Base-by-base conservation (phyloP, 2,329 filamentous ascomycete species). In the Domatiomyces catenatus region DNA sequence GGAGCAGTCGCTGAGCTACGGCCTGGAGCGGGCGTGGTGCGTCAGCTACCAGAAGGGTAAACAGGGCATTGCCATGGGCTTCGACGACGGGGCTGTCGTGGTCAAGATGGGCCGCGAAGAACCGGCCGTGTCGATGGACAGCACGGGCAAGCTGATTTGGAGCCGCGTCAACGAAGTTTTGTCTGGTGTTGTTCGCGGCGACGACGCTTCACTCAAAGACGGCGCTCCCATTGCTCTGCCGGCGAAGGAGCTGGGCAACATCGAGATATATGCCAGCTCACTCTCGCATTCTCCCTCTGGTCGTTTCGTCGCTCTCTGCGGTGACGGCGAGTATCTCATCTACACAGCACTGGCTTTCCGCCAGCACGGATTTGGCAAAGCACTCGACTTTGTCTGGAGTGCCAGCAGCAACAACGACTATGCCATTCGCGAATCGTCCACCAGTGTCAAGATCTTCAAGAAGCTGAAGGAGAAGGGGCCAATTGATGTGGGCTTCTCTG, bases 361-460 rank as follows among this genome's bases (percentile, higher is more conserved):
- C 65, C 96, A 98, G 70, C 95, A 96, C 72, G 88, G 88, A 2
- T 98, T 98, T 62, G 92, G 92, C 19, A 89, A 86, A 42, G 92
- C 90, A 5, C 72, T 96, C 48, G 92, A 98, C 69, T 98, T 98
- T 66, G 89, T 86, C 8, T 98, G 92, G 92, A 90, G 84, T 0
- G 86, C 86, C 44, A 95, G 94, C 69, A 90, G 95, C 52, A 94
- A 95, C 20, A 96, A 95, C 67, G 92, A 98, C 66, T 96, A 94
- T 64, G 92, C 92, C 42, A 96, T 98, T 60, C 83, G 92, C 36
- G 92, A 98, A 69, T 95, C 89, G 10, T 48, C 50, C 24, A 94
- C 90, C 47, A 94, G 85, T 62, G 88, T 98, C 62, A 95, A 95
- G 74, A 81, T 96, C 36, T 96, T 92, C 76, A 90, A 92, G 69